These are phyloP conservation scores for Austroboletus festivus DNA, from an alignment of 768 basidiomycete genomes.

Conservation along the genomic window DNA sequence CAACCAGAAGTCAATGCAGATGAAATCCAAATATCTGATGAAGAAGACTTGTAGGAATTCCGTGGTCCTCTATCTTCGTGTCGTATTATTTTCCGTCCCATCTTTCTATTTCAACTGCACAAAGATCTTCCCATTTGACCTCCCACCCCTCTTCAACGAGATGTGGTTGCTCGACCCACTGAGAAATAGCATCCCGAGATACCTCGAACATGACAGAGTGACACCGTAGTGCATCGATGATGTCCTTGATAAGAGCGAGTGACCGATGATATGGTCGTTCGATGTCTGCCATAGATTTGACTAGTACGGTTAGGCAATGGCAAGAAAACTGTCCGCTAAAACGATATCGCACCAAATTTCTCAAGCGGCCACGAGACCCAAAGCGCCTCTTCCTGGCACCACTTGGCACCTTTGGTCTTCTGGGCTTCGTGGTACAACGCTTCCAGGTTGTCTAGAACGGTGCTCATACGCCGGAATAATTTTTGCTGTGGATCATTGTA, in stretches of 20 bases:
- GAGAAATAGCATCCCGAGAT: constrained; percentile 56
- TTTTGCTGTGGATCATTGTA: constrained; percentile 49
- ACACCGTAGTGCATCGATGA: constrained; percentile 55
- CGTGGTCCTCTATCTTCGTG: constrained; percentile 15
- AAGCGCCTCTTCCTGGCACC: constrained; percentile 68
- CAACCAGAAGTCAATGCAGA: constrained; percentile 54
- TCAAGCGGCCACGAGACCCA: constrained; percentile 84
- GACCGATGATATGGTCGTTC: constrained; percentile 67
- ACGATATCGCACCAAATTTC: constrained; percentile 57
- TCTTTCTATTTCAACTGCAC: constrained; percentile 69
- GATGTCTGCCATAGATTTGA: constrained; percentile 51
- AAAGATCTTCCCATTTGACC: constrained; percentile 74
- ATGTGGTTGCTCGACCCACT: constrained; percentile 69
- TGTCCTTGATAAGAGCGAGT: constrained; percentile 50
- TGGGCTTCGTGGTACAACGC: constrained; percentile 63
- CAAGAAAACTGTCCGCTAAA: not conserved
- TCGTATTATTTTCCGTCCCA: constrained; percentile 46
- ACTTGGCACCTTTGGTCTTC: constrained; percentile 66
- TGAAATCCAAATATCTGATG: constrained; percentile 87
- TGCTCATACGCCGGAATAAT: constrained; percentile 64
- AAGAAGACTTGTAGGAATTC: constrained; percentile 57
- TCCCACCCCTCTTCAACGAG: constrained; percentile 70
- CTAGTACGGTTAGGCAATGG: constrained; percentile 33
- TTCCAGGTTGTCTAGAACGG: constrained; percentile 63
- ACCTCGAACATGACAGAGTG: constrained; percentile 70